Conservation (phyloP, 129 eudicot genomes). For the Artemisia tridentata region DNA sequence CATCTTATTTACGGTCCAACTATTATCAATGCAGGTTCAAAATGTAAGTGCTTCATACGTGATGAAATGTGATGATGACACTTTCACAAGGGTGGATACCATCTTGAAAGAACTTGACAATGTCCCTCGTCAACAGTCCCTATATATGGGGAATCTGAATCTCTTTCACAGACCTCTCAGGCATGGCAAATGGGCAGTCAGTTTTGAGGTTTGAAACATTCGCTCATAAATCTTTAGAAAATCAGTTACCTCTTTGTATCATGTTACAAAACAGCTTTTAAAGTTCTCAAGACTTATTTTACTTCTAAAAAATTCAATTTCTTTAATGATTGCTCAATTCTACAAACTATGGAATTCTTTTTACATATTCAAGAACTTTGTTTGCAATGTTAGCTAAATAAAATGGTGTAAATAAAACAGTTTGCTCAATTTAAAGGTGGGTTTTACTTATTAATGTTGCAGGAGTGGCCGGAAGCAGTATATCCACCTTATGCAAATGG, state of each 20-base stretch:
- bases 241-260: not conserved
- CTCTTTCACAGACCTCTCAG: constrained; percentile 87
- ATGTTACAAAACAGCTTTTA: constrained; percentile 17
- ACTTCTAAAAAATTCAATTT: not conserved
- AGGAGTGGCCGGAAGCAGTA: constrained; percentile 93
- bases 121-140: constrained; percentile 43
- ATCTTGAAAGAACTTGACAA: constrained; percentile 61
- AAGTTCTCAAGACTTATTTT: not conserved
- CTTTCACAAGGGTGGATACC: constrained; percentile 70
- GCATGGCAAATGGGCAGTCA: constrained; percentile 93
- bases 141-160: constrained; percentile 92
- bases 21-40: constrained; percentile 53
- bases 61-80: constrained; percentile 96
- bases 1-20: constrained; percentile 10
- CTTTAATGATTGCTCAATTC: not conserved
- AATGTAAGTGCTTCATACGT: constrained; percentile 71
- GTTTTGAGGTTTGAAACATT: constrained; percentile 61
- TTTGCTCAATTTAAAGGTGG: constrained; percentile 8
- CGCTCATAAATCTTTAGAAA: not conserved
- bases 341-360: not conserved
- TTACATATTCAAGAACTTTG: not conserved
- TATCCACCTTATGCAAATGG: constrained; percentile 97
- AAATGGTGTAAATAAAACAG: not conserved
- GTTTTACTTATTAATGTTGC: constrained; percentile 30
- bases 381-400: not conserved